These are phyloP conservation scores for Pichia gijzeniarum DNA, from an alignment of 805 yeast genomes.

Conservation along the genomic window DNA sequence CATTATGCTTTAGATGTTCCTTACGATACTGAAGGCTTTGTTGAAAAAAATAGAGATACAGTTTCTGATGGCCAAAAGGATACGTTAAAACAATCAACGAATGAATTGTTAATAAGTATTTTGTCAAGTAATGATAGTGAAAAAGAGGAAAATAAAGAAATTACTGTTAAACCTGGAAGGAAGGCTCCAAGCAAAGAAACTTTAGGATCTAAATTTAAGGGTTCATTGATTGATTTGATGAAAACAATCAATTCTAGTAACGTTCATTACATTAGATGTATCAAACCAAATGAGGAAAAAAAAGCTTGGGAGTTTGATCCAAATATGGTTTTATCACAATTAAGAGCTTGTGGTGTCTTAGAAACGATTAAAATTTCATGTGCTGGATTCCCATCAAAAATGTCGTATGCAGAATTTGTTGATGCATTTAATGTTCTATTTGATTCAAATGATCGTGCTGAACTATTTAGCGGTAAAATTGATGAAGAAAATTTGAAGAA, in stretches of 20 bases:
- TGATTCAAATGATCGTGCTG: conserved; percentile 61
- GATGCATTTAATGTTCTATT: conserved; percentile 80
- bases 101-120: conserved; percentile 58
- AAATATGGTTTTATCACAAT: conserved; percentile 88
- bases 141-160: conserved; percentile 33
- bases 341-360: conserved; percentile 97
- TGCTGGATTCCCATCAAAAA: conserved; percentile 96
- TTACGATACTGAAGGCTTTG: conserved; percentile 89
- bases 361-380: conserved; percentile 95
- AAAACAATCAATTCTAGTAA: conserved; percentile 87
- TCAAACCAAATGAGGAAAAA: conserved; percentile 91
- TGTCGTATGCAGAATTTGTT: conserved; percentile 92
- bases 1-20: conserved; percentile 94
- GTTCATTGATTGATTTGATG: conserved; percentile 90
- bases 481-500: conserved; percentile 52
- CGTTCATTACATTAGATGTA: conserved; percentile 95
- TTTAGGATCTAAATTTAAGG: conserved; percentile 88
- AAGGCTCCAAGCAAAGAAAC: conserved; percentile 70
- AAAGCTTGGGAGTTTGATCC: conserved; percentile 96
- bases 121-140: conserved; percentile 57
- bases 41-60: conserved; percentile 95
- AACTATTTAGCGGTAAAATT: conserved; percentile 48
- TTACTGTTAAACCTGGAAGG: conserved; percentile 32
- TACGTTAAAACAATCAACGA: conserved; percentile 64
- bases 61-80: conserved; percentile 94